A percentile compares a stretch with the other conserved stretches of the same genome.
phyloP scores from a whole-genome alignment of 31 red algal genomes.

The Porphyra umbilicalis region DNA sequence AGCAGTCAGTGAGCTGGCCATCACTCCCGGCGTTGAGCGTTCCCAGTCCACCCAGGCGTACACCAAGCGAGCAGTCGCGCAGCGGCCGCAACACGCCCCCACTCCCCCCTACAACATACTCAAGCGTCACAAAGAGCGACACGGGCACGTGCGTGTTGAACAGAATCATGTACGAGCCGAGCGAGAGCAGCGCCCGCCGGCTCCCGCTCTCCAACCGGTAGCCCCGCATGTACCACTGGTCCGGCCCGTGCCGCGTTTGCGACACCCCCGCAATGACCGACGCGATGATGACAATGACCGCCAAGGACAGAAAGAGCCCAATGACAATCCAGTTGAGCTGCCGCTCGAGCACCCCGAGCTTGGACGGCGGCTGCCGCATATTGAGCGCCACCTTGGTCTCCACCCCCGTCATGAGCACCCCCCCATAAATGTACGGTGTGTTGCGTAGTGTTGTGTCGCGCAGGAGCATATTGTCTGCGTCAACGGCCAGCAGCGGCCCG shows the following conservation, averaged over 20 bases:
- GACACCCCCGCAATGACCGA: constrained; percentile 47
- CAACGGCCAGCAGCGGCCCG: constrained; percentile 4
- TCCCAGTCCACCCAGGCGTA: no score
- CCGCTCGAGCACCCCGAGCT: constrained; percentile 71
- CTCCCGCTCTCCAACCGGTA: constrained; percentile 15
- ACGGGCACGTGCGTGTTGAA: constrained; percentile 87
- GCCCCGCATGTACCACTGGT: constrained; percentile 91
- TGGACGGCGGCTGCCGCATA: constrained; percentile 71
- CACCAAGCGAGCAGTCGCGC: no score
- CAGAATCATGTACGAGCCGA: constrained; percentile 86
- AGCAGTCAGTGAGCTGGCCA: no score
- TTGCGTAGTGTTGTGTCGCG: constrained; percentile 73
- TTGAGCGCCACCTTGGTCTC: constrained; percentile 85
- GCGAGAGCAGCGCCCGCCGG: constrained; percentile 16
- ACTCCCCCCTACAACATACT: constrained; percentile 1
- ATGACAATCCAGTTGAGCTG: constrained; percentile 86
- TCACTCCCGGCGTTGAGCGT: no score
- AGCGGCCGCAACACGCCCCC: background rate
- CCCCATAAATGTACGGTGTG: constrained; percentile 58
- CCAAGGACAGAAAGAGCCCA: constrained; percentile 53
- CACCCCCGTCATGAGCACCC: constrained; percentile 60
- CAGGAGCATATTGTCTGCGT: constrained; percentile 48
- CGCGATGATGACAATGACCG: constrained; percentile 38
- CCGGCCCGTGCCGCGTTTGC: constrained; percentile 36
- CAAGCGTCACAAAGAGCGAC: constrained; percentile 88